phyloP scores from a whole-genome alignment of 257 asterid species.

The Linderniella brevidens region DNA sequence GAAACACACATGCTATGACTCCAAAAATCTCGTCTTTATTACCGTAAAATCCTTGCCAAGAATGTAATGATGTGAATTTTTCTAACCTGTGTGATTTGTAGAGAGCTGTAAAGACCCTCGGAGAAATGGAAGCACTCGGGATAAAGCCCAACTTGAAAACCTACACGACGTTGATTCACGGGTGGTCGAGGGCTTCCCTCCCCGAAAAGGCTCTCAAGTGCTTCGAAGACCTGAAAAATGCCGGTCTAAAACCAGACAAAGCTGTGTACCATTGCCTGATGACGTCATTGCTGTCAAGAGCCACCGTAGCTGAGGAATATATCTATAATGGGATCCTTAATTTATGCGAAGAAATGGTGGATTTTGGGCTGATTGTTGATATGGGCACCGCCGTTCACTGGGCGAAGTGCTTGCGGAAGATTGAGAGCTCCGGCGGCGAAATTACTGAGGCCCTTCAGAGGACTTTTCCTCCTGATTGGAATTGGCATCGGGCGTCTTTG shows the following conservation, averaged over 20 bases:
- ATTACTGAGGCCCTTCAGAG: slow-evolving; percentile 86
- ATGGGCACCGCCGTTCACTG: slow-evolving; percentile 99
- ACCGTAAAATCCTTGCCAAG: no score
- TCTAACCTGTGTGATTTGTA: slow-evolving; percentile 13
- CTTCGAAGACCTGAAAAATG: slow-evolving; percentile 73
- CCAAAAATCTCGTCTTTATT: no score
- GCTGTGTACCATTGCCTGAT: slow-evolving; percentile 93
- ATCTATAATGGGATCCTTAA: slow-evolving; percentile 34
- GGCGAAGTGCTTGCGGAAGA: slow-evolving; percentile 70
- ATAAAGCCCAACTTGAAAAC: slow-evolving; percentile 77
- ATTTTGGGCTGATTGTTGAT: slow-evolving; percentile 41
- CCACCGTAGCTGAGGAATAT: slow-evolving; percentile 72
- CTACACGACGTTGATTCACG: slow-evolving; percentile 80
- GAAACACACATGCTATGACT: no score
- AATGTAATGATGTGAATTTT: not conserved
- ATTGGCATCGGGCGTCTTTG: slow-evolving; percentile 38
- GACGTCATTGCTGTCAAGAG: slow-evolving; percentile 83
- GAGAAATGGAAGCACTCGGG: slow-evolving; percentile 71
- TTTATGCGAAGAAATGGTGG: slow-evolving; percentile 67
- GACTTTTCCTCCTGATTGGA: slow-evolving; percentile 98
- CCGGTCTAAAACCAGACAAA: slow-evolving; percentile 66
- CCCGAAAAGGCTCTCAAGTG: slow-evolving; percentile 93
- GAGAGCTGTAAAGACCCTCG: slow-evolving; percentile 61
- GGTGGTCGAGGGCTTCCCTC: slow-evolving; percentile 93
- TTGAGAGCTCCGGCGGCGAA: slow-evolving; percentile 65